Evolutionary conservation across 2,329 filamentous ascomycete species (phyloP).

Genomic region (Nothomitra cinnamomea): DNA sequence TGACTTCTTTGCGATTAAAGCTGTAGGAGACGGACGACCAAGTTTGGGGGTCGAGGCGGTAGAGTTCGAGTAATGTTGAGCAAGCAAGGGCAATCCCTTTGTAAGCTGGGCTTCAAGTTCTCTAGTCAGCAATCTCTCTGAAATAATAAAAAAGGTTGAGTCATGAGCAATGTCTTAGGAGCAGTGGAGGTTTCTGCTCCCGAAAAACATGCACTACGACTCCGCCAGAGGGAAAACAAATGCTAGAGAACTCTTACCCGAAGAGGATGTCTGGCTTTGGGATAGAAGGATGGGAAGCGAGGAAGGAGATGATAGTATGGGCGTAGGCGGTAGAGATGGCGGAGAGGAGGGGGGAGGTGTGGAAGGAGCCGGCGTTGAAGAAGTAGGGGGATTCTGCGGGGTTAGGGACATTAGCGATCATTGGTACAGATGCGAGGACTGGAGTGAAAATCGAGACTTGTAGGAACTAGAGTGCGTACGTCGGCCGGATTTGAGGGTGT

Average conservation of each 20-base stretch:
- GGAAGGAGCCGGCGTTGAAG: conserved; percentile 90
- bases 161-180: no score
- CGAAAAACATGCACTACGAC: not conserved
- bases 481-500: conserved; percentile 6
- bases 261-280: conserved; percentile 72
- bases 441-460: not conserved
- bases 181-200: no score
- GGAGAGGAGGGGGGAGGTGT: conserved; percentile 59
- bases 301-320: conserved; percentile 11
- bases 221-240: not conserved
- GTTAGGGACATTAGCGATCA: not conserved
- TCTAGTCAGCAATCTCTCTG: not conserved
- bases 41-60: conserved; percentile 44
- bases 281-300: conserved; percentile 14
- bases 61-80: conserved; percentile 58
- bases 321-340: conserved; percentile 74
- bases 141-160: no score
- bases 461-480: not conserved
- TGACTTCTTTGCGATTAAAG: conserved; percentile 92
- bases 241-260: conserved; percentile 20
- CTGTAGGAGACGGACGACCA: conserved; percentile 63
- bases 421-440: conserved; percentile 11
- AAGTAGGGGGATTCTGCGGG: conserved; percentile 52
- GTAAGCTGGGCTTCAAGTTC: conserved; percentile 56
- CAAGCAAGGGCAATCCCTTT: conserved; percentile 90